phyloP scores from a whole-genome alignment of 371 early-diverging fungal genomes.

The Mortierella sp. region DNA sequence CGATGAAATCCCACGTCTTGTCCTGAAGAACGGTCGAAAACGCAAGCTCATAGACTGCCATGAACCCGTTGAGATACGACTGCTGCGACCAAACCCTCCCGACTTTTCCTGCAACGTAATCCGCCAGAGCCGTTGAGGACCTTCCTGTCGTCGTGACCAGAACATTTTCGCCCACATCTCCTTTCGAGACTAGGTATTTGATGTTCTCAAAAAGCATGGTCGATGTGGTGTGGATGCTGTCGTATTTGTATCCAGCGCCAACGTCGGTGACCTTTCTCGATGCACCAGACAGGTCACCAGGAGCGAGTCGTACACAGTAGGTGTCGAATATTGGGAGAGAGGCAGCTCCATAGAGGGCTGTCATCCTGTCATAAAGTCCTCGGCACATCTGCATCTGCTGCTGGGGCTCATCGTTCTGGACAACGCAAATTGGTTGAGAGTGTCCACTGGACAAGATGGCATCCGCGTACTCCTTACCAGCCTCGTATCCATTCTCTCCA shows the following conservation, averaged over 20 bases:
- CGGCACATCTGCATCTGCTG: slow-evolving; percentile 40
- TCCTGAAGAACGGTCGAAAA: slow-evolving; percentile 45
- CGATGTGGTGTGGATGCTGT: slow-evolving; percentile 47
- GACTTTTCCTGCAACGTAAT: slow-evolving; percentile 22
- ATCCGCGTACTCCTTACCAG: slow-evolving; percentile 39
- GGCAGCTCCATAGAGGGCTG: not conserved
- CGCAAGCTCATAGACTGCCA: slow-evolving; percentile 51
- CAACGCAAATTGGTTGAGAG: slow-evolving; percentile 34
- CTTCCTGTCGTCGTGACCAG: slow-evolving; percentile 41
- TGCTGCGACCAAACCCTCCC: slow-evolving; percentile 51
- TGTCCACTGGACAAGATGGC: slow-evolving; percentile 8
- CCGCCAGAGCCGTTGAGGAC: slow-evolving; percentile 27
- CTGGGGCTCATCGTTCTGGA: slow-evolving; percentile 27
- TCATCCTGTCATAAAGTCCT: slow-evolving; percentile 39
- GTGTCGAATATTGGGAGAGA: slow-evolving; percentile 26
- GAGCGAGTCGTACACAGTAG: slow-evolving; percentile 16
- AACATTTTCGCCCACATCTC: not conserved
- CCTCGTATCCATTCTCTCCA: slow-evolving; percentile 38
- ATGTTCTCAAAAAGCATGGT: slow-evolving; percentile 40
- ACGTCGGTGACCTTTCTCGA: slow-evolving; percentile 19
- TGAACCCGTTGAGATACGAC: slow-evolving; percentile 51
- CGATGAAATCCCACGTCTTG: slow-evolving; percentile 39
- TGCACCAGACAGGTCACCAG: slow-evolving; percentile 29
- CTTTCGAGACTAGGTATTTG: slow-evolving; percentile 19
- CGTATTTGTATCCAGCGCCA: slow-evolving; percentile 18